Evolutionary conservation across 495 filamentous ascomycete species (phyloP).

Genomic region (Staphylotrichum longicolle): DNA sequence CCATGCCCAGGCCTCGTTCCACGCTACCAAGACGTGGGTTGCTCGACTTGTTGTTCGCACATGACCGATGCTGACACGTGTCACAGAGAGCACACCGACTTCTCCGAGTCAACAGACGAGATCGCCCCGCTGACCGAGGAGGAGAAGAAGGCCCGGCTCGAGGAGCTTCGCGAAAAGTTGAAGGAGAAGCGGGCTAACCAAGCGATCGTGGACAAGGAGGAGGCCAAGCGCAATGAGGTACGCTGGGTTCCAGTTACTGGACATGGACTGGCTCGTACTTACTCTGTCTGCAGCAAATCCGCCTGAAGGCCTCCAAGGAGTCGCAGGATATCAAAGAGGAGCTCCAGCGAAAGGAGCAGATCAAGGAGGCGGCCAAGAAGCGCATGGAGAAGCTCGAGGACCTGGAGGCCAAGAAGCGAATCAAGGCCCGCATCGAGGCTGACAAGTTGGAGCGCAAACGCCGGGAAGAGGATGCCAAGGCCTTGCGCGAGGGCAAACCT

Average conservation of each 20-base stretch:
- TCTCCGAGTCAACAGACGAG: conserved; percentile 88
- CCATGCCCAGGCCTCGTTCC: conserved; percentile 77
- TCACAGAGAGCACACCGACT: conserved; percentile 75
- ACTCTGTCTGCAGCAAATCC: conserved; percentile 64
- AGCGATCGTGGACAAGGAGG: conserved; percentile 71
- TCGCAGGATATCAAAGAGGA: conserved; percentile 78
- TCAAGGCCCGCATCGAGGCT: conserved; percentile 87
- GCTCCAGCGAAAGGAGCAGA: conserved; percentile 76
- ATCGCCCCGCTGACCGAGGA: conserved; percentile 88
- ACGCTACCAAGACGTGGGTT: conserved; percentile 76
- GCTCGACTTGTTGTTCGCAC: background rate
- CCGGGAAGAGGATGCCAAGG: conserved; percentile 80
- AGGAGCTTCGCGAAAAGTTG: conserved; percentile 68
- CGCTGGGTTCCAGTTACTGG: background rate
- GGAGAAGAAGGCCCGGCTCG: conserved; percentile 76
- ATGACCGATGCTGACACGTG: conserved; percentile 11
- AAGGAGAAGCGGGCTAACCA: conserved; percentile 70
- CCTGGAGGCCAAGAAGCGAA: conserved; percentile 78
- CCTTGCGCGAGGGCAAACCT: conserved; percentile 71
- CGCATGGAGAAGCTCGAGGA: conserved; percentile 84
- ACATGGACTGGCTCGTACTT: conserved; percentile 11
- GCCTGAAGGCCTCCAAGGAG: conserved; percentile 77
- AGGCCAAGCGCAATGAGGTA: conserved; percentile 88
- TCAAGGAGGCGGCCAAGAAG: conserved; percentile 85
- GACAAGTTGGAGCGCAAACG: conserved; percentile 82